These are phyloP conservation scores for Hypoxylon sp. DNA, from an alignment of 2,329 filamentous ascomycete species.

Conservation along the genomic window DNA sequence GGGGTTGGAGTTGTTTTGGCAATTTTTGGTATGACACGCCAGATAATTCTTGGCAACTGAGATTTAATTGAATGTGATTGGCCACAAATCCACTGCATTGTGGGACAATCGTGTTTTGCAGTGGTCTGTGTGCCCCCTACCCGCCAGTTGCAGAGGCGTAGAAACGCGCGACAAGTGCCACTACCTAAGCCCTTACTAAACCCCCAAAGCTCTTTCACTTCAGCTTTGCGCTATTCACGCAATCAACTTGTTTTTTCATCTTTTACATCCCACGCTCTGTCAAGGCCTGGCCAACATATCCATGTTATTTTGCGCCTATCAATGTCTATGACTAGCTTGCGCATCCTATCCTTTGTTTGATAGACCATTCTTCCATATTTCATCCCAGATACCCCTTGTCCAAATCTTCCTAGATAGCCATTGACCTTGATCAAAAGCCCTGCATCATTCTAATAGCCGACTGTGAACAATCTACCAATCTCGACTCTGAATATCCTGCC, in stretches of 20 bases:
- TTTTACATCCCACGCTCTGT: conserved; percentile 9
- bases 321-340: conserved; percentile 10
- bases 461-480: not conserved
- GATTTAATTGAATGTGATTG: conserved; percentile 50
- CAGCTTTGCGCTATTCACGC: conserved; percentile 43
- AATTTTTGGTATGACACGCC: conserved; percentile 50
- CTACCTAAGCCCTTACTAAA: conserved; percentile 43
- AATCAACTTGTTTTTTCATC: conserved; percentile 25
- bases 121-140: conserved; percentile 47
- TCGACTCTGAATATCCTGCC: conserved; percentile 22
- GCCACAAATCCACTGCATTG: conserved; percentile 17
- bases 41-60: conserved; percentile 37
- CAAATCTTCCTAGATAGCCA: conserved; percentile 22
- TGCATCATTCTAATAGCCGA: conserved; percentile 21
- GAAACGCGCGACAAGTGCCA: conserved; percentile 45
- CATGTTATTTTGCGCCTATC: conserved; percentile 3
- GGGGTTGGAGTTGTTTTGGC: conserved; percentile 52
- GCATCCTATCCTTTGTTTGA: conserved; percentile 21
- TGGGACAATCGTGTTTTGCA: conserved; percentile 43
- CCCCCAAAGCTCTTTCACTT: conserved; percentile 36
- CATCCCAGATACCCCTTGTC: conserved; percentile 21
- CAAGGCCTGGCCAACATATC: conserved; percentile 7
- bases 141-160: conserved; percentile 28
- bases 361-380: conserved; percentile 29
- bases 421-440: conserved; percentile 23